Conservation (phyloP, 352 stramenopile species). For the Globisporangium nagaii region DNA sequence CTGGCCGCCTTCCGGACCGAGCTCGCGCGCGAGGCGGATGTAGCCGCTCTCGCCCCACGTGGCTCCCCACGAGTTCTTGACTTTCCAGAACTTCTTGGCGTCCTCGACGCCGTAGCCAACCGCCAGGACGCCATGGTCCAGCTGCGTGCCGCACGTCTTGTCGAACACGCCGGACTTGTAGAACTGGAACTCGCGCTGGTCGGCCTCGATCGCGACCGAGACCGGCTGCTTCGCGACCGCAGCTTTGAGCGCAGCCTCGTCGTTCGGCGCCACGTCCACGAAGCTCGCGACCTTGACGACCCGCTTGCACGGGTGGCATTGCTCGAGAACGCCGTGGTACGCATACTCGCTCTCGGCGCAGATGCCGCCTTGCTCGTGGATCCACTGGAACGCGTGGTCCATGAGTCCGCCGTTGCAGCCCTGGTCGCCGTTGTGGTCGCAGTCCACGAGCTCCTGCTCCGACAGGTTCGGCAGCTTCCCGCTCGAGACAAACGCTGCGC, state of each 20-base stretch:
- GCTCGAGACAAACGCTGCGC: slow-evolving; percentile 76
- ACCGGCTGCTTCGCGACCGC: slow-evolving; percentile 93
- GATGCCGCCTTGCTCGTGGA: slow-evolving; percentile 70
- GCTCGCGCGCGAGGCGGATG: slow-evolving; percentile 86
- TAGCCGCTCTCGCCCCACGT: slow-evolving; percentile 94
- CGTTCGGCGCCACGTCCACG: slow-evolving; percentile 42
- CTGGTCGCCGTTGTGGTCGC: slow-evolving; percentile 71
- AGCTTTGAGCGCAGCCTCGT: slow-evolving; percentile 67
- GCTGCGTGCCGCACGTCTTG: slow-evolving; percentile 58
- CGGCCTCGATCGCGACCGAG: slow-evolving; percentile 90
- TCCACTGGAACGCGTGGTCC: slow-evolving; percentile 90
- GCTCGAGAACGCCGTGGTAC: slow-evolving; percentile 52
- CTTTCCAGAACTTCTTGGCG: slow-evolving; percentile 70
- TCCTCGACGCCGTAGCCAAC: slow-evolving; percentile 90
- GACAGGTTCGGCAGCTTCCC: slow-evolving; percentile 77
- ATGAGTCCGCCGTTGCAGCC: slow-evolving; percentile 89
- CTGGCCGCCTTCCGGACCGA: slow-evolving; percentile 14
- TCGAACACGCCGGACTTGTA: slow-evolving; percentile 92
- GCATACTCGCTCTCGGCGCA: slow-evolving; percentile 73
- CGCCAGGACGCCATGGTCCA: slow-evolving; percentile 96
- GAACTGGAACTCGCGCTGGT: slow-evolving; percentile 95
- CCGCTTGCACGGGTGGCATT: slow-evolving; percentile 29
- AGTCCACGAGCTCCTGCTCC: slow-evolving; percentile 92
- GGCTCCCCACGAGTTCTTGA: slow-evolving; percentile 98
- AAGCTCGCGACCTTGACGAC: slow-evolving; percentile 41